Evolutionary conservation across 2,329 filamentous ascomycete species (phyloP).

Genomic region (Blastomyces percursus): DNA sequence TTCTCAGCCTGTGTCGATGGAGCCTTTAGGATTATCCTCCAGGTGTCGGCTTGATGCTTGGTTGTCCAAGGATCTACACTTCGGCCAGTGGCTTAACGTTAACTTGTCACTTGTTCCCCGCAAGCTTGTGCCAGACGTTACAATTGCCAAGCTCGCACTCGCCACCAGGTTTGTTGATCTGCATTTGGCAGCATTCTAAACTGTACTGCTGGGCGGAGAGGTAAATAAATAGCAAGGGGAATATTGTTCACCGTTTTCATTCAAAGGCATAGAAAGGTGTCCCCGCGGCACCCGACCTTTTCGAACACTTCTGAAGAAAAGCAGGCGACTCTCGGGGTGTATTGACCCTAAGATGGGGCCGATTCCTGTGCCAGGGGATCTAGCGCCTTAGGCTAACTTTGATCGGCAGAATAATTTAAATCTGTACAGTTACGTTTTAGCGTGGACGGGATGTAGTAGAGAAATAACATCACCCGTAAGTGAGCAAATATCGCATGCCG

Average conservation of each 20-base stretch:
- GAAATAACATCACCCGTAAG: too few species aligned
- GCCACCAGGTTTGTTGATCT: not conserved
- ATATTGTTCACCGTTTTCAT: not conserved
- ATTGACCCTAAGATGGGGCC: too few species aligned
- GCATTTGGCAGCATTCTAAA: not conserved
- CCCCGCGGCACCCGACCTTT: not conserved
- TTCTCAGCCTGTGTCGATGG: not conserved
- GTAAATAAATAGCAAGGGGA: not conserved
- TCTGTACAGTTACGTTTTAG: not conserved
- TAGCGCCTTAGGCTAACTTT: not conserved
- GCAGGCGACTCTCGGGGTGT: too few species aligned
- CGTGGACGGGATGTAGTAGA: not conserved
- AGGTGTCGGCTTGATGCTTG: not conserved
- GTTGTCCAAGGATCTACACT: not conserved
- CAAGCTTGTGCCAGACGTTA: slow-evolving; percentile 4
- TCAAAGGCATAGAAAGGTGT: not conserved
- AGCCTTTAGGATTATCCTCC: not conserved
- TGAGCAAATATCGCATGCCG: not conserved
- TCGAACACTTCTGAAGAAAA: not conserved
- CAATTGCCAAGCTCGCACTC: slow-evolving; percentile 1
- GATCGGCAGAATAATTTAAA: slow-evolving; percentile 1
- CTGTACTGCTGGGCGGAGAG: not conserved
- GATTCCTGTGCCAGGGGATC: not conserved
- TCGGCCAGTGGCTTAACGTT: not conserved
- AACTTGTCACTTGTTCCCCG: too few species aligned